A percentile compares a stretch with the other conserved stretches of the same genome.
phyloP scores from a whole-genome alignment of 352 stramenopile genomes.

The Blastocystis hominis region DNA sequence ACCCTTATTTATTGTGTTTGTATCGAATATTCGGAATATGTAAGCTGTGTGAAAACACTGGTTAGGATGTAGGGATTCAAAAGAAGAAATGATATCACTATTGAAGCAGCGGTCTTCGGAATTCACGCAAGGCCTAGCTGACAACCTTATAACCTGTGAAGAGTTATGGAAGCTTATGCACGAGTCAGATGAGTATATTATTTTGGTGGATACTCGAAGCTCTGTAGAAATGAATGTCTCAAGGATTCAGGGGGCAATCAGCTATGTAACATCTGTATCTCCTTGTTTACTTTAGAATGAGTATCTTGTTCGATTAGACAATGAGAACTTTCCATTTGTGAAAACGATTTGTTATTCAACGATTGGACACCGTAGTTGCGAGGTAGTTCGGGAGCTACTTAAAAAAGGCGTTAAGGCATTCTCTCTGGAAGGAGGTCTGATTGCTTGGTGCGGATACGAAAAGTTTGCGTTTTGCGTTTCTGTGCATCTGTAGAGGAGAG shows the following conservation, averaged over 20 bases:
- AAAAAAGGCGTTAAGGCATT: slow-evolving; percentile 14
- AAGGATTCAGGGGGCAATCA: background rate
- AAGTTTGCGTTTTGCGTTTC: background rate
- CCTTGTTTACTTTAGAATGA: background rate
- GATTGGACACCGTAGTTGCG: slow-evolving; percentile 1
- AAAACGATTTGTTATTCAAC: slow-evolving; percentile 44
- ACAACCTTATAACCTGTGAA: slow-evolving; percentile 12
- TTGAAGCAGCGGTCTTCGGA: background rate
- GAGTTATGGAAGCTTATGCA: slow-evolving; percentile 29
- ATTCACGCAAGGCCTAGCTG: background rate
- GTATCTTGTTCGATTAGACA: slow-evolving; percentile 11
- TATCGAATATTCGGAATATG: too few relatives aligned
- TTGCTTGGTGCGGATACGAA: slow-evolving; percentile 10
- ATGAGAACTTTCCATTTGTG: slow-evolving; percentile 40
- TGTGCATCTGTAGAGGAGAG: background rate
- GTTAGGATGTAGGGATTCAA: too few relatives aligned
- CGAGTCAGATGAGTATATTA: slow-evolving; percentile 26
- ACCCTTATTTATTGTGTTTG: too few relatives aligned
- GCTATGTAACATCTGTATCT: background rate
- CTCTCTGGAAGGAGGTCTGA: background rate
- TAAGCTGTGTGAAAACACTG: too few relatives aligned
- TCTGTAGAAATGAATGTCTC: slow-evolving; percentile 30
- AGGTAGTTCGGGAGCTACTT: background rate
- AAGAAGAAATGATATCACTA: background rate
- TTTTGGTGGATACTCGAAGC: slow-evolving; percentile 14